These are phyloP conservation scores for Kwoniella pini DNA, from an alignment of 768 basidiomycete genomes.

Conservation along the genomic window DNA sequence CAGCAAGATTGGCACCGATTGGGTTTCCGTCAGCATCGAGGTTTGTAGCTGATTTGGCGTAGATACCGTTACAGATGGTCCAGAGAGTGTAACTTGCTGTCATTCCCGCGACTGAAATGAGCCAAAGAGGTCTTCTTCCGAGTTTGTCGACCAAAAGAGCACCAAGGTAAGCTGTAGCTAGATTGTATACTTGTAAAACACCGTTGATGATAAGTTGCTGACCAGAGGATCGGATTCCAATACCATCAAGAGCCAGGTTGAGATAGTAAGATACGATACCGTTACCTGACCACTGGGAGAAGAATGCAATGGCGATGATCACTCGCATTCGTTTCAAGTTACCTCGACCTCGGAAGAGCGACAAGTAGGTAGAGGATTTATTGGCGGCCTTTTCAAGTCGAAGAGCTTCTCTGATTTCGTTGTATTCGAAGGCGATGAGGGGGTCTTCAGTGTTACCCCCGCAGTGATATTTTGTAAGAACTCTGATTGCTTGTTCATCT, in stretches of 20 bases:
- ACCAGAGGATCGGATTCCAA: slow-evolving; percentile 41
- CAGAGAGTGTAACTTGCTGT: slow-evolving; percentile 25
- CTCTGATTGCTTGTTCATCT: slow-evolving; percentile 53
- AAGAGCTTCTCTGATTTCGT: slow-evolving; percentile 59
- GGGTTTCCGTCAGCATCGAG: slow-evolving; percentile 31
- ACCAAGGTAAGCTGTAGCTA: slow-evolving; percentile 21
- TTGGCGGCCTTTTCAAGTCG: slow-evolving; percentile 34
- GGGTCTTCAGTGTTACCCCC: slow-evolving; percentile 40
- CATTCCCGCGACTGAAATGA: slow-evolving; percentile 46
- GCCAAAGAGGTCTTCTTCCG: slow-evolving; percentile 43
- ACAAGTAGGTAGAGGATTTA: slow-evolving; percentile 28
- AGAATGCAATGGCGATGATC: slow-evolving; percentile 42
- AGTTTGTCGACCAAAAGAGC: slow-evolving; percentile 44
- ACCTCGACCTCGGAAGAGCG: slow-evolving; percentile 26
- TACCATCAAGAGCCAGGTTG: slow-evolving; percentile 36
- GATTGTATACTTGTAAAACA: slow-evolving; percentile 40
- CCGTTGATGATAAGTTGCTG: slow-evolving; percentile 36
- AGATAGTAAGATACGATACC: slow-evolving; percentile 52
- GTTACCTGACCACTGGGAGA: slow-evolving; percentile 51
- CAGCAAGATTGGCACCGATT: slow-evolving; percentile 28
- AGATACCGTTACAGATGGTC: slow-evolving; percentile 39
- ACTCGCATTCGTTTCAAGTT: slow-evolving; percentile 35
- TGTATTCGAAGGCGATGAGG: slow-evolving; percentile 41
- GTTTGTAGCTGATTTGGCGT: slow-evolving; percentile 28
- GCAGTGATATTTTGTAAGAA: slow-evolving; percentile 41